Evolutionary conservation across 805 yeast species (phyloP).

Genomic region (Saccharomycopsis schoenii): DNA sequence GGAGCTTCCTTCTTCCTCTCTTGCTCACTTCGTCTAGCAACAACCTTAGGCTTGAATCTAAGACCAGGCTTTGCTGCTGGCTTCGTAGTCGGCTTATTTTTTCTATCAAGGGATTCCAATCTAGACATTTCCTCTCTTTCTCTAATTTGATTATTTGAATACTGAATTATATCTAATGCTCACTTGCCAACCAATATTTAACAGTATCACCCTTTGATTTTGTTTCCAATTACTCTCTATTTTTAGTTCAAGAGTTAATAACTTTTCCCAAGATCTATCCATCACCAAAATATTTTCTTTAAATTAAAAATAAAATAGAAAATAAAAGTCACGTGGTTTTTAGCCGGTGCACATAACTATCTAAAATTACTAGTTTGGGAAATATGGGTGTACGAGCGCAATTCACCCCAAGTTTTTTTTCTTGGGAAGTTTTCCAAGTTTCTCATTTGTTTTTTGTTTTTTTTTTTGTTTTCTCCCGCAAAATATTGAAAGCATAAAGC

Average conservation of each 20-base stretch:
- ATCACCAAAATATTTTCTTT: neutral
- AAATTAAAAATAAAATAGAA: neutral
- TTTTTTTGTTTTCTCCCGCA: neutral
- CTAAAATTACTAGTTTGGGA: neutral
- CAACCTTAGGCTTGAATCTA: conserved; percentile 80
- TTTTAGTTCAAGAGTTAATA: no score
- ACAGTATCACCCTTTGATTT: no score
- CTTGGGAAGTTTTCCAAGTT: neutral
- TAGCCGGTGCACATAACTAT: neutral
- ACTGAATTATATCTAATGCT: no score
- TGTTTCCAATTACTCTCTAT: no score
- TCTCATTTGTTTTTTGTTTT: neutral
- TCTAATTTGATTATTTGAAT: no score
- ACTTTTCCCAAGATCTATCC: neutral
- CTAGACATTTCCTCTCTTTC: neutral
- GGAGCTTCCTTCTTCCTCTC: conserved; percentile 68
- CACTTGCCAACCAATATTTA: no score
- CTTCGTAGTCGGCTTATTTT: neutral
- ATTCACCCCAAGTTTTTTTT: neutral
- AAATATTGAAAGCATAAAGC: neutral
- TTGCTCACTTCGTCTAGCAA: conserved; percentile 73
- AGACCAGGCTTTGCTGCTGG: conserved; percentile 39
- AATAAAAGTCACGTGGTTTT: neutral
- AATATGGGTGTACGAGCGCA: neutral
- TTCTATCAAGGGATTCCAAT: conserved; percentile 9